phyloP scores from a whole-genome alignment of 306 rosid species.

The Acacia crassicarpa region DNA sequence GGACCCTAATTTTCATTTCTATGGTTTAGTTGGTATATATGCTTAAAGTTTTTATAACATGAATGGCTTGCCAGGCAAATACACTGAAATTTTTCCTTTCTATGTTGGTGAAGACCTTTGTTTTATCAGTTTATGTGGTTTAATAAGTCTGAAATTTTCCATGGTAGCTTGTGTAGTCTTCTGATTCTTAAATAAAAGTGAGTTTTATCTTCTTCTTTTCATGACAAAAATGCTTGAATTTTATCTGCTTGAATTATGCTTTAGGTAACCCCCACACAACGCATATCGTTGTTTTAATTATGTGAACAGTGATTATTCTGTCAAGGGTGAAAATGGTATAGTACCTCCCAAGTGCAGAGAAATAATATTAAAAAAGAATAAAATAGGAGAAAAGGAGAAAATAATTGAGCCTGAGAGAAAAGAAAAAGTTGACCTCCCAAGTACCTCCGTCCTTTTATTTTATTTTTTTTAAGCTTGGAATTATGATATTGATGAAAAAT shows the following conservation, averaged over 20 bases:
- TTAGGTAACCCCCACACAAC: background rate
- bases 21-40: too few species aligned
- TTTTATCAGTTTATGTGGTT: background rate
- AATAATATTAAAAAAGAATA: background rate
- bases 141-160: background rate
- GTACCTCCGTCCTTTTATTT: too few species aligned
- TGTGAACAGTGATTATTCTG: background rate
- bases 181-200: background rate
- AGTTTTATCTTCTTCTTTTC: background rate
- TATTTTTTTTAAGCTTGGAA: background rate
- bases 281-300: background rate
- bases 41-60: too few species aligned
- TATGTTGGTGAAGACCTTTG: background rate
- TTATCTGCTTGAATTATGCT: background rate
- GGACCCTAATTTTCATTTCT: too few species aligned
- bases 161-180: background rate
- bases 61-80: too few species aligned
- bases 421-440: background rate
- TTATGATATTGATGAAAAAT: background rate
- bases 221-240: background rate
- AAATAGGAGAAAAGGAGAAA: background rate
- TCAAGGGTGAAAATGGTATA: background rate
- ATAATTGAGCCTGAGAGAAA: background rate
- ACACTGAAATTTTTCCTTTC: too few species aligned
- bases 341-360: background rate